These are phyloP conservation scores for Ochetophila trinervis DNA, from an alignment of 306 rosid species.

Conservation along the genomic window DNA sequence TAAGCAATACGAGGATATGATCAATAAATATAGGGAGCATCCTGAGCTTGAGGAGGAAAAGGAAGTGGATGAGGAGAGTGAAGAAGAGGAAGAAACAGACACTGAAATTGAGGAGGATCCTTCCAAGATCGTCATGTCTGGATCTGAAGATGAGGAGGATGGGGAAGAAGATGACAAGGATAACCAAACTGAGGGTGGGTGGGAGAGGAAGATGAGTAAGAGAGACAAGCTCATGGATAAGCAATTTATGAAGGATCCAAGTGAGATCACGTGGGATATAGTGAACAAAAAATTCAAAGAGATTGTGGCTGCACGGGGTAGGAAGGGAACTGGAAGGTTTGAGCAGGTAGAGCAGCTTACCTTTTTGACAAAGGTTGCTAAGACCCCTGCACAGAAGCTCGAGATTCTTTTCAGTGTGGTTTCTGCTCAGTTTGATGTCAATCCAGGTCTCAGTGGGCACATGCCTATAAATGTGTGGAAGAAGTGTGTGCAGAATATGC, in stretches of 20 bases:
- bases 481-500: constrained; percentile 86
- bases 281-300: constrained; percentile 95
- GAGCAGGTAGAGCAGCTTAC: constrained; percentile 97
- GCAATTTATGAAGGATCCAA: constrained; percentile 84
- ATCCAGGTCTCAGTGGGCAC: constrained; percentile 88
- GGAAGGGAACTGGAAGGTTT: constrained; percentile 94
- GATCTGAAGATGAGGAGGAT: constrained; percentile 44
- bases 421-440: constrained; percentile 95
- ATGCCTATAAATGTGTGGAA: constrained; percentile 97
- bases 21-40: constrained; percentile 69
- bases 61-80: constrained; percentile 46
- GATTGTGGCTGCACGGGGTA: constrained; percentile 92
- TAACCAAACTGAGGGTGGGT: constrained; percentile 39
- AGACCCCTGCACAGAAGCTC: constrained; percentile 97
- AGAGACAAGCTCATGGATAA: constrained; percentile 74
- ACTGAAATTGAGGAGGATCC: constrained; percentile 62
- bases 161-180: constrained; percentile 38
- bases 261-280: constrained; percentile 89
- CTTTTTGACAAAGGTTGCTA: constrained; percentile 89
- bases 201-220: constrained; percentile 73
- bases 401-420: constrained; percentile 87
- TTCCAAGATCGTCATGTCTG: constrained; percentile 37
- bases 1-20: constrained; percentile 81
- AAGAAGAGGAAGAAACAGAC: constrained; percentile 54
- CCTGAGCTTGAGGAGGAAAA: constrained; percentile 83